phyloP scores from a whole-genome alignment of 441 rosid species.

The Mallotus repandus region DNA sequence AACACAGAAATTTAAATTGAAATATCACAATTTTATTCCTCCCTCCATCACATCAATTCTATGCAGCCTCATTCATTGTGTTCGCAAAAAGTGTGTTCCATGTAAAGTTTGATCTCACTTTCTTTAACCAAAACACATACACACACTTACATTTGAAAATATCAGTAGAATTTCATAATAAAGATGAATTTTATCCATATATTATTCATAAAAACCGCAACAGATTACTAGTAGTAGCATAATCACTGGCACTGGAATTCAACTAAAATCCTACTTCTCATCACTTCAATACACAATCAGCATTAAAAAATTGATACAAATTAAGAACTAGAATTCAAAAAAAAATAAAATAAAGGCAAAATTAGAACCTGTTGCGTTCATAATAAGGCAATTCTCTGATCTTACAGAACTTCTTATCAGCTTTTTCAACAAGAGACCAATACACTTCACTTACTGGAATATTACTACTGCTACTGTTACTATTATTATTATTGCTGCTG shows the following conservation, averaged over 20 bases:
- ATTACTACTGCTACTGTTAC: constrained; percentile 24
- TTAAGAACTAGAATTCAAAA: not conserved
- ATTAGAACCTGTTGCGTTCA: constrained; percentile 76
- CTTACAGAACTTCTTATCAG: constrained; percentile 94
- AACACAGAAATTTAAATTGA: no score
- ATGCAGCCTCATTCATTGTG: no score
- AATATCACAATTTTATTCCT: no score
- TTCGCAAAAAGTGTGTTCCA: no score
- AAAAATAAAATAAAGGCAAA: constrained; percentile 1
- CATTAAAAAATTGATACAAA: not conserved
- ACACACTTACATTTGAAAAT: no score
- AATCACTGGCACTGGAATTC: no score
- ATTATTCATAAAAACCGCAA: no score
- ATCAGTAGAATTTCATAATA: no score
- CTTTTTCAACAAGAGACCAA: constrained; percentile 94
- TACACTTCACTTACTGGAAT: constrained; percentile 85
- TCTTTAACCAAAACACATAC: no score
- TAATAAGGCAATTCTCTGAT: constrained; percentile 95
- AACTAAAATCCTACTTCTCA: not conserved
- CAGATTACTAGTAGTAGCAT: not conserved
- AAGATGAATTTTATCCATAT: no score
- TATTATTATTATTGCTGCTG: constrained; percentile 15
- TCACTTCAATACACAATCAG: not conserved
- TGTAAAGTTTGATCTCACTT: no score
- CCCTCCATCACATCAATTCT: no score